phyloP scores from a whole-genome alignment of 1,284 basidiomycete genomes.

The Rhodotorula sp. region DNA sequence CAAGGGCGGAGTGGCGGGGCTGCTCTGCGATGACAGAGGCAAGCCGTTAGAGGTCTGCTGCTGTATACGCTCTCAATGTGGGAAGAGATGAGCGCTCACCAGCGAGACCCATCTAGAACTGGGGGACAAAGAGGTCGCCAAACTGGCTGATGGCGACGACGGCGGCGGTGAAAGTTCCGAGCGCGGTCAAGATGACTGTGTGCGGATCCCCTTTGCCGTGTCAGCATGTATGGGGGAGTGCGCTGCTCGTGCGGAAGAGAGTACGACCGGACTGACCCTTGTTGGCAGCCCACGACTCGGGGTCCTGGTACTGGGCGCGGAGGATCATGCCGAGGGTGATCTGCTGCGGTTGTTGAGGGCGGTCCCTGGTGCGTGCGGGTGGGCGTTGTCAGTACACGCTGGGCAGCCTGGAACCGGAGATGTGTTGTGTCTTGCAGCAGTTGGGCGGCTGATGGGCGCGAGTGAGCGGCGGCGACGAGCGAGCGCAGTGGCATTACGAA shows the following conservation, averaged over 20 bases:
- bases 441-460: too few relatives aligned
- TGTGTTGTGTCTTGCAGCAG: background rate
- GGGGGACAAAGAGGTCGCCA: slow-evolving; percentile 33
- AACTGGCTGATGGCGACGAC: slow-evolving; percentile 27
- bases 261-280: slow-evolving; percentile 10
- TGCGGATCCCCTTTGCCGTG: too few relatives aligned
- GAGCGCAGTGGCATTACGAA: too few relatives aligned
- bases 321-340: slow-evolving; percentile 20
- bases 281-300: slow-evolving; percentile 28
- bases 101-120: background rate
- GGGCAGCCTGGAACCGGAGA: background rate
- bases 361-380: background rate
- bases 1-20: background rate
- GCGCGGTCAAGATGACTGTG: slow-evolving; percentile 16
- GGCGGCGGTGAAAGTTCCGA: slow-evolving; percentile 24
- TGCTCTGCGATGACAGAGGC: background rate
- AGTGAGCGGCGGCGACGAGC: too few relatives aligned
- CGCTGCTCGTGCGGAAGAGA: background rate
- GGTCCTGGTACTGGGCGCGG: slow-evolving; percentile 27
- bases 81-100: background rate
- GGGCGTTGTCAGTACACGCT: background rate
- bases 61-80: background rate
- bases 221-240: too few relatives aligned
- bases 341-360: slow-evolving; percentile 10
- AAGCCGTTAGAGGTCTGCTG: background rate